Percentiles rank a stretch among this genome's conserved stretches.
These are phyloP conservation scores for Penicillium psychrosexuale DNA, from an alignment of 2,329 filamentous ascomycete genomes.

Conservation along the genomic window DNA sequence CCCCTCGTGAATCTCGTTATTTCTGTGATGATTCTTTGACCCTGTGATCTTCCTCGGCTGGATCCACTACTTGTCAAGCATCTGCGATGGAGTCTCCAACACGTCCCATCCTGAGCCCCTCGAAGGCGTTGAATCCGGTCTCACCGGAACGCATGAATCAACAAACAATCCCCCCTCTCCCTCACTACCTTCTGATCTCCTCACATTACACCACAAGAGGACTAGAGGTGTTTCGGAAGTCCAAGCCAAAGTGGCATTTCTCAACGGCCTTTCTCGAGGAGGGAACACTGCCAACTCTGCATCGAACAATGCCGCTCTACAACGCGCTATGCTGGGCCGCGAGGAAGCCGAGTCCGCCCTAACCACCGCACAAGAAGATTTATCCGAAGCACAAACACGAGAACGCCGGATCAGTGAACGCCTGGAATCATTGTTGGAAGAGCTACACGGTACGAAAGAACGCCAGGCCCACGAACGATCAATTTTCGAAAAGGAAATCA, in stretches of 20 bases:
- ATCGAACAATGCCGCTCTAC: conserved; percentile 44
- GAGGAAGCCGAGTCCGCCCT: conserved; percentile 47
- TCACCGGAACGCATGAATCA: conserved; percentile 52
- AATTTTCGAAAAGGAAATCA: conserved; percentile 57
- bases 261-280: conserved; percentile 44
- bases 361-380: conserved; percentile 32
- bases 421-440: conserved; percentile 49
- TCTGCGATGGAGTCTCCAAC: conserved; percentile 38
- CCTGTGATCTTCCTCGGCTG: conserved; percentile 9
- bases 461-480: conserved; percentile 47
- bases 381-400: conserved; percentile 43
- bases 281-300: conserved; percentile 34
- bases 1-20: conserved; percentile 11
- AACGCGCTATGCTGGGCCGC: conserved; percentile 45
- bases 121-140: conserved; percentile 42
- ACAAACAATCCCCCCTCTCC: conserved; percentile 44
- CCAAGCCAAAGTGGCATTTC: conserved; percentile 48
- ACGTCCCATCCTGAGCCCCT: conserved; percentile 31
- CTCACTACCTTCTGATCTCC: conserved; percentile 36
- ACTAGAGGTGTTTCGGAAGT: conserved; percentile 43
- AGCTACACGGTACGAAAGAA: conserved; percentile 52
- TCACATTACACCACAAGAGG: conserved; percentile 37
- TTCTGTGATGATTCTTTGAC: conserved; percentile 18
- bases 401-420: conserved; percentile 46
- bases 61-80: conserved; percentile 7